Base-by-base conservation (phyloP, 352 stramenopile genomes). In the Phytophthora pini region DNA sequence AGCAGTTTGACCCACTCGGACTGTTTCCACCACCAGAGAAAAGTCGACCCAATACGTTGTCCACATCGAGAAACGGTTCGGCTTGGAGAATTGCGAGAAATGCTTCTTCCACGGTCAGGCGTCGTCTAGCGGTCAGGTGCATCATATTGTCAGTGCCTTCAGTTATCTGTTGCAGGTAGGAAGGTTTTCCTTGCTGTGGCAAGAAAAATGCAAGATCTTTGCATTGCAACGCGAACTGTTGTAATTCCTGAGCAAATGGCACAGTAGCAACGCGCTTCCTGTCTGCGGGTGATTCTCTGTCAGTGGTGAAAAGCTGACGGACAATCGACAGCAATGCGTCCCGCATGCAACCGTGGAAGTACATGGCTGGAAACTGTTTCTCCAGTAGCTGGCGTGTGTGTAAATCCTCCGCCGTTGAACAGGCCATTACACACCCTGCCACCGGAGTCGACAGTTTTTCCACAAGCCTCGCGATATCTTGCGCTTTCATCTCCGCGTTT, bases 281-380 rank as follows among this genome's bases (percentile, higher is more conserved):
- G 9, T 60, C 47, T 24, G 26, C 52, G 4, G 47, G 32, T 40
- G 53, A 15, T 13, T 12, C 40, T 54, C n/a, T 29, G 22, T 10
- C 46, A 2, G 27, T 44, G 5, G 39, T 50, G 40, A 82, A 79
- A 47, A 82, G 40, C 9, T 76, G 55, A 5, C 31, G 44, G 27
- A 77, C 32, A 17, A 82, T 26, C 15, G 57, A 22, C 7, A 65
- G 40, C 22, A 82, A 59, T 1, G 67, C 67, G n/a, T 70, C 52
- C 41, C 62, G 59, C 52, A 79, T 50, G 27, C 74, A 82, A 27
- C 74, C 74, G 24, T 82, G 56, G 38, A 82, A 79, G 39, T 75
- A 75, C 67, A 79, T 77, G 27, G 46, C 44, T 11, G 74, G 74
- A 24, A 75, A 77, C 32, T 68, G 46, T 11, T 57, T 52, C 53